phyloP scores from a whole-genome alignment of 1,284 basidiomycete genomes.

The Cutaneotrichosporon sp. region DNA sequence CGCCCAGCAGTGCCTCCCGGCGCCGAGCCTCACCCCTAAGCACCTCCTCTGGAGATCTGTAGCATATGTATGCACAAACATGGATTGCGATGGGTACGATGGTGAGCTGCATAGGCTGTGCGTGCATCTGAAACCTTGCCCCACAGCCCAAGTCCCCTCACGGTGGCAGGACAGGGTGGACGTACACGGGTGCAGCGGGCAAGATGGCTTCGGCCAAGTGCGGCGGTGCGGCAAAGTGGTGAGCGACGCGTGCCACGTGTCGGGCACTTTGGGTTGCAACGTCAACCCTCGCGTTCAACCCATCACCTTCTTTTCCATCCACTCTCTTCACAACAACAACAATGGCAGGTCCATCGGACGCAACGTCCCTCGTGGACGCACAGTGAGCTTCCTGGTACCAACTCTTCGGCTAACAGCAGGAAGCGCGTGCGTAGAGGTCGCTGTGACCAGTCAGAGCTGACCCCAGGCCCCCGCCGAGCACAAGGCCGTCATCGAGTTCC shows the following conservation, averaged over 20 bases:
- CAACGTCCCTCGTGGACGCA: constrained; percentile 23
- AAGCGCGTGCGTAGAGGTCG: constrained; percentile 19
- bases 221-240: too few relatives aligned
- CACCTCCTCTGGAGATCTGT: not conserved
- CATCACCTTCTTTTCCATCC: not conserved
- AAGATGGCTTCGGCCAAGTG: too few relatives aligned
- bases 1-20: constrained; percentile 2
- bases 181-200: too few relatives aligned
- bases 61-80: constrained; percentile 11
- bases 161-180: too few relatives aligned
- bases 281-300: not conserved
- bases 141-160: too few relatives aligned
- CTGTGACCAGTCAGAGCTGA: constrained; percentile 14
- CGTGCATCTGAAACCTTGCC: not conserved
- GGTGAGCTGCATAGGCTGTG: not conserved
- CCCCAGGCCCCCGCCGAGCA: constrained; percentile 67
- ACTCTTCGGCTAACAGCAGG: constrained; percentile 17
- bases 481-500: constrained; percentile 77
- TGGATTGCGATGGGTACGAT: not conserved
- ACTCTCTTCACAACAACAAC: not conserved
- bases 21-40: constrained; percentile 11
- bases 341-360: constrained; percentile 18
- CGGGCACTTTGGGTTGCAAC: not conserved
- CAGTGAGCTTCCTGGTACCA: constrained; percentile 17
- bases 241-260: constrained; percentile 13